These are phyloP conservation scores for Shiraia bambusicola DNA, from an alignment of 2,329 filamentous ascomycete genomes.

Conservation along the genomic window DNA sequence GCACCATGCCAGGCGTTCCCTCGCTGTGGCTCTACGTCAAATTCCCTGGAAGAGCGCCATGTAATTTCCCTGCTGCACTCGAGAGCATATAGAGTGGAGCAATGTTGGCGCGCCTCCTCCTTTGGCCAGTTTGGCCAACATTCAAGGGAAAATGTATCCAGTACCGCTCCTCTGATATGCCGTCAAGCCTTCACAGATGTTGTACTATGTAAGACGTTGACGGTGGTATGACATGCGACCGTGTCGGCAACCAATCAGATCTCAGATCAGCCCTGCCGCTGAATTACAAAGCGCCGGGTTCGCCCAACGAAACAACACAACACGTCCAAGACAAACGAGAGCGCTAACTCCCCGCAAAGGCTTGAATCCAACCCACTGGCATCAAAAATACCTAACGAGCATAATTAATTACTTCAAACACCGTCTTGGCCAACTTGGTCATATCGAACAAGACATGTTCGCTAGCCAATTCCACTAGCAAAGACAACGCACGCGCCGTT, in stretches of 20 bases:
- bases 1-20: slow-evolving; percentile 4
- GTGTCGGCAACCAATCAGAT: slow-evolving; percentile 26
- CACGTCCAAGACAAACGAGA: slow-evolving; percentile 10
- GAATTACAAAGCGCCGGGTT: slow-evolving; percentile 29
- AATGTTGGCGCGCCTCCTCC: not conserved
- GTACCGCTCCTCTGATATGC: slow-evolving; percentile 16
- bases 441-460: slow-evolving; percentile 1
- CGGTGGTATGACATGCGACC: slow-evolving; percentile 21
- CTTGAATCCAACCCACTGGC: not conserved
- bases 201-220: slow-evolving; percentile 32
- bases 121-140: not conserved
- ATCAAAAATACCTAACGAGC: not conserved
- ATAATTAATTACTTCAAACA: not conserved
- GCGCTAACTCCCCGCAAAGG: slow-evolving; percentile 16
- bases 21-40: not conserved
- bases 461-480: not conserved
- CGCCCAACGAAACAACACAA: slow-evolving; percentile 25
- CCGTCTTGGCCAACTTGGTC: not conserved
- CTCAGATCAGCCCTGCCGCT: slow-evolving; percentile 20
- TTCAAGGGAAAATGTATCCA: slow-evolving; percentile 9
- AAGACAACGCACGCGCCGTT: slow-evolving; percentile 10
- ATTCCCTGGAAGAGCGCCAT: slow-evolving; percentile 1
- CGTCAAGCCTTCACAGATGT: slow-evolving; percentile 20
- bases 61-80: slow-evolving; percentile 3
- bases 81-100: not conserved